Conservation (phyloP, 148 eudicot species). For the Simmondsia chinensis region DNA sequence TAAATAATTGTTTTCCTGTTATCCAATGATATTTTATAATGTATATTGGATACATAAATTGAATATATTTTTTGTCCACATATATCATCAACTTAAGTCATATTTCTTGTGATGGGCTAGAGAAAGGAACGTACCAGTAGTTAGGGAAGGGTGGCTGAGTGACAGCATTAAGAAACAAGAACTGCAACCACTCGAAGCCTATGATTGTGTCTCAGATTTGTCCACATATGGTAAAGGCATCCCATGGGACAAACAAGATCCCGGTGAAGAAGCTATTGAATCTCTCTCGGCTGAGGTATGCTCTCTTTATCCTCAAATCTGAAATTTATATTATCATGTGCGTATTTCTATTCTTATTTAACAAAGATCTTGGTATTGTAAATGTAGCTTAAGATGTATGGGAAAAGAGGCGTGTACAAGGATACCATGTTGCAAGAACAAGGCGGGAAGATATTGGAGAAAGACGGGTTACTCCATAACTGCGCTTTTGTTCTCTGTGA, state of each 20-base stretch:
- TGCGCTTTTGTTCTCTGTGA: slow-evolving; percentile 61
- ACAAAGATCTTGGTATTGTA: no score
- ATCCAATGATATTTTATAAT: no score
- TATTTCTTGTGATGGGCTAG: no score
- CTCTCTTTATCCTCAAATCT: background rate
- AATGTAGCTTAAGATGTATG: slow-evolving; percentile 67
- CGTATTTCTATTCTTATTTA: no score
- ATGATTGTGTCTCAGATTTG: slow-evolving; percentile 58
- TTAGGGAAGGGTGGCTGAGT: slow-evolving; percentile 67
- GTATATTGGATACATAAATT: no score
- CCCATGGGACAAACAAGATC: slow-evolving; percentile 56
- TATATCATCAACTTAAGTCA: no score
- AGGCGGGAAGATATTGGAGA: slow-evolving; percentile 72
- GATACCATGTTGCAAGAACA: slow-evolving; percentile 62
- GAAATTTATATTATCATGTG: background rate
- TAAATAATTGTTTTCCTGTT: no score
- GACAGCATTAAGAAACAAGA: slow-evolving; percentile 69
- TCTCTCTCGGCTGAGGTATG: slow-evolving; percentile 54
- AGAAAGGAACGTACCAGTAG: slow-evolving; percentile 56
- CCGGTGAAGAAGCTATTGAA: slow-evolving; percentile 58
- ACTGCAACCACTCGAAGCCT: slow-evolving; percentile 51
- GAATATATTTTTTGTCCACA: no score
- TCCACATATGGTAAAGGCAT: slow-evolving; percentile 45
- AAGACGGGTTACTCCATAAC: slow-evolving; percentile 62
- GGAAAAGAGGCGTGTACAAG: slow-evolving; percentile 82